Percentiles rank a stretch among this genome's conserved stretches.
phyloP scores from a whole-genome alignment of 257 asterid species.

The Verbascum thapsus region DNA sequence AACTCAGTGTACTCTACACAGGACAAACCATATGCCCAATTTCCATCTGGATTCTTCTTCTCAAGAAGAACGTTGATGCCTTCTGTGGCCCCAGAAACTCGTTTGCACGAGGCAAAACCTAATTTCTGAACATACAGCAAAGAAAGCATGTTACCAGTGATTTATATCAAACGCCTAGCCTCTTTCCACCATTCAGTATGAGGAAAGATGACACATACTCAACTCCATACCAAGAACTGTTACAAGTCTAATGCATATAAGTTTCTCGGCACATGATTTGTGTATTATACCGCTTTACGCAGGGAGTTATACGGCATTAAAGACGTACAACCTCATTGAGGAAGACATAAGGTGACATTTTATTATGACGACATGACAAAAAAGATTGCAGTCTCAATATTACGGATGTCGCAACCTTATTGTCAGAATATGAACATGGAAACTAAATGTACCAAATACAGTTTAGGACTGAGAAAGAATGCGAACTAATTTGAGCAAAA shows the following conservation, averaged over 20 bases:
- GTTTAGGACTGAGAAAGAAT: background rate
- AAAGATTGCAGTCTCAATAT: slow-evolving; percentile 1
- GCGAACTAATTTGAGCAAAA: background rate
- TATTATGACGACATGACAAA: background rate
- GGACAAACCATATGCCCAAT: slow-evolving; percentile 92
- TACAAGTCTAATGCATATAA: slow-evolving; percentile 2
- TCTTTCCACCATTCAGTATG: slow-evolving; percentile 10
- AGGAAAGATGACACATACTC: slow-evolving; percentile 7
- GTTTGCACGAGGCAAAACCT: slow-evolving; percentile 95
- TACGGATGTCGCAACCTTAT: slow-evolving; percentile 7
- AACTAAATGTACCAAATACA: background rate
- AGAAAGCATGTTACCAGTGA: slow-evolving; percentile 19
- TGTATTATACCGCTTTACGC: background rate
- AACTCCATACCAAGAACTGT: slow-evolving; percentile 21
- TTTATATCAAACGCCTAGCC: slow-evolving; percentile 20
- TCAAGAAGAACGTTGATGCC: slow-evolving; percentile 94
- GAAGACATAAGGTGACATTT: slow-evolving; percentile 12
- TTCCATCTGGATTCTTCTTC: slow-evolving; percentile 75
- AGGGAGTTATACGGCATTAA: slow-evolving; percentile 10
- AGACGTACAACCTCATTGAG: slow-evolving; percentile 12
- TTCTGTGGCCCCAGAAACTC: slow-evolving; percentile 87
- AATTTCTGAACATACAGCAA: slow-evolving; percentile 63
- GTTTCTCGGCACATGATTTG: slow-evolving; percentile 14
- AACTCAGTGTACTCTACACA: slow-evolving; percentile 98
- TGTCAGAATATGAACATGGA: background rate